These are phyloP conservation scores for Phylloporus sp. DNA, from an alignment of 768 basidiomycete genomes.

Conservation along the genomic window DNA sequence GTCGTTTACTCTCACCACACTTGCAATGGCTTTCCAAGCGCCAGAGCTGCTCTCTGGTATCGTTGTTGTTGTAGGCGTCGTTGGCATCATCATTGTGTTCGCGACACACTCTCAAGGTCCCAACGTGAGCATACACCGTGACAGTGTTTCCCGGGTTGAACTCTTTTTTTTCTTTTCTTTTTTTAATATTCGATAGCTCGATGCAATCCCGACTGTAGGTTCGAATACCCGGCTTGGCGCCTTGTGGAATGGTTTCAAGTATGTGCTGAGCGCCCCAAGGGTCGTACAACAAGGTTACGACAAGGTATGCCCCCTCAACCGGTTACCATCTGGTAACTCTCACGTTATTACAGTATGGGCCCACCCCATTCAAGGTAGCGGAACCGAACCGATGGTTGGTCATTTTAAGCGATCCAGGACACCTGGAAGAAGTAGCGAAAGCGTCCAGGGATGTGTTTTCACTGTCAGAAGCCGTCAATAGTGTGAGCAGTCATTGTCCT, in stretches of 20 bases:
- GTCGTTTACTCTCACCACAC: no score
- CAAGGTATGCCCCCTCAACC: slow-evolving; percentile 7
- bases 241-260: slow-evolving; percentile 18
- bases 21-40: no score
- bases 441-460: slow-evolving; percentile 38
- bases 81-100: no score
- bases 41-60: no score
- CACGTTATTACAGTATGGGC: slow-evolving; percentile 20
- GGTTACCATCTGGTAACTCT: not conserved
- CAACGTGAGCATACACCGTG: not conserved
- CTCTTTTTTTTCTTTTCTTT: no score
- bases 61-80: no score
- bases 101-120: no score
- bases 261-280: slow-evolving; percentile 8
- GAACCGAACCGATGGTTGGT: slow-evolving; percentile 6
- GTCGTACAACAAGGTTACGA: slow-evolving; percentile 32
- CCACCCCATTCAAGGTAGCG: slow-evolving; percentile 28
- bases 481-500: slow-evolving; percentile 28
- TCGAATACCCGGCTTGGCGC: slow-evolving; percentile 19
- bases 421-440: slow-evolving; percentile 38
- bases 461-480: slow-evolving; percentile 24
- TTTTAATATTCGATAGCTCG: slow-evolving; percentile 19
- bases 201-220: slow-evolving; percentile 29
- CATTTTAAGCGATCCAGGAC: slow-evolving; percentile 17
- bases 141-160: no score